phyloP scores from a whole-genome alignment of 495 filamentous ascomycete species.

The Trichoderma asperelloides region DNA sequence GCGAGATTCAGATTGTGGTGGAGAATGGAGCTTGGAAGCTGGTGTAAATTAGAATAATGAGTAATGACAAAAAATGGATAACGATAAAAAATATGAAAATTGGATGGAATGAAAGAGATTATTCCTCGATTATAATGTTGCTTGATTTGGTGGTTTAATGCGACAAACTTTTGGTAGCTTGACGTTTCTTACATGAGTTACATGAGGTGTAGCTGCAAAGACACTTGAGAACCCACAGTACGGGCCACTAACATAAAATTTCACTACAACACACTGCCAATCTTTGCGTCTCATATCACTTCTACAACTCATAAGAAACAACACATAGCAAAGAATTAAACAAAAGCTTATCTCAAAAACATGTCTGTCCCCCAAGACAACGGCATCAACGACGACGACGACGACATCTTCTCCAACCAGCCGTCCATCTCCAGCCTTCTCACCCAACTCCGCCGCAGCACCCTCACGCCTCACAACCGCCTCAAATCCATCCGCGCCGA shows the following conservation, averaged over 20 bases:
- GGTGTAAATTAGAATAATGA: slow-evolving; percentile 36
- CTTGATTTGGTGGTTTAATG: no score
- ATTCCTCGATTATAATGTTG: not conserved
- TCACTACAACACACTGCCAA: no score
- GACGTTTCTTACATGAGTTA: no score
- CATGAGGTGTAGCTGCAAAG: no score
- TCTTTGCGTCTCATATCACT: no score
- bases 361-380: not conserved
- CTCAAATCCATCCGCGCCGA: slow-evolving; percentile 64
- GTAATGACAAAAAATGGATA: not conserved
- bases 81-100: not conserved
- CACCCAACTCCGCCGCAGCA: slow-evolving; percentile 55
- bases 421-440: slow-evolving; percentile 37
- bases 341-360: not conserved
- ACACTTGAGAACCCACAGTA: no score
- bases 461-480: slow-evolving; percentile 72
- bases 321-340: not conserved
- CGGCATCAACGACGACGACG: not conserved
- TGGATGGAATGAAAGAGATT: not conserved
- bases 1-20: slow-evolving; percentile 63
- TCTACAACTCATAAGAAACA: not conserved
- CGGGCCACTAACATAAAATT: no score
- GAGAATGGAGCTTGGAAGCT: slow-evolving; percentile 58
- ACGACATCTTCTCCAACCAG: not conserved
- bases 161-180: no score